Evolutionary conservation across 371 early-diverging fungal species (phyloP).

Genomic region (Mucor mucedo): DNA sequence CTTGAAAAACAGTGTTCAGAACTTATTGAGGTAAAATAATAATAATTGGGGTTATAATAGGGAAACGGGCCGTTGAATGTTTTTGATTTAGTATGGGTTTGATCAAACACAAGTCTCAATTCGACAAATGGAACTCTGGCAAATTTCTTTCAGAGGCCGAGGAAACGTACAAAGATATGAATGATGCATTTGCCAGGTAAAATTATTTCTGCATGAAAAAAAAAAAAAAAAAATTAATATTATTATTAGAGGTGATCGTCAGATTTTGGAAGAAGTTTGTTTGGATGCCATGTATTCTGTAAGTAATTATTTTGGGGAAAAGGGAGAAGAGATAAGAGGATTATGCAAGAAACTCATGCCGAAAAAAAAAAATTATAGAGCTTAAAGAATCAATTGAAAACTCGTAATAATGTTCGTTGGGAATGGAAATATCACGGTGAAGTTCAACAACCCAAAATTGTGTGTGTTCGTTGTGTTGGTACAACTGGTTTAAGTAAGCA

Average conservation of each 20-base stretch:
- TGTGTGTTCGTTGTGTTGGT: conserved; percentile 64
- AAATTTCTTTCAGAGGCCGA: conserved; percentile 63
- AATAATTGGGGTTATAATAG: too few relatives aligned
- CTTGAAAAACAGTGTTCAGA: conserved; percentile 53
- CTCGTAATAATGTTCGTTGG: conserved; percentile 60
- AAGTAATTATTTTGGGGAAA: conserved; percentile 14
- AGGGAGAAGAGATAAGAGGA: too few relatives aligned
- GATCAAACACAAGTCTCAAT: conserved; percentile 56
- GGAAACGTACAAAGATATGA: conserved; percentile 72
- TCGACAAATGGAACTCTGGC: conserved; percentile 56
- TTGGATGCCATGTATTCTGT: conserved; percentile 67
- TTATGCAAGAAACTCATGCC: too few relatives aligned
- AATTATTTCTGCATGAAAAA: neutral
- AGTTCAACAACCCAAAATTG: conserved; percentile 64
- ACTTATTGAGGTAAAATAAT: conserved; percentile 47
- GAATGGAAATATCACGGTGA: conserved; percentile 71
- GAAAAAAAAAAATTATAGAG: conserved; percentile 35
- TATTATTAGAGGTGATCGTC: conserved; percentile 61
- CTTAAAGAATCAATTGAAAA: conserved; percentile 70
- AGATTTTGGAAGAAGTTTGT: conserved; percentile 64
- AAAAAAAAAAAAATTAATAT: neutral
- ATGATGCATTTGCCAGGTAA: conserved; percentile 72
- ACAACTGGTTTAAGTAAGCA: conserved; percentile 50
- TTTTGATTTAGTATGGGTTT: conserved; percentile 46
- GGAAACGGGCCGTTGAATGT: neutral